Percentiles rank a stretch among this genome's conserved stretches.
These are phyloP conservation scores for Trichoderma sp. DNA, from an alignment of 2,329 filamentous ascomycete species.

Conservation along the genomic window DNA sequence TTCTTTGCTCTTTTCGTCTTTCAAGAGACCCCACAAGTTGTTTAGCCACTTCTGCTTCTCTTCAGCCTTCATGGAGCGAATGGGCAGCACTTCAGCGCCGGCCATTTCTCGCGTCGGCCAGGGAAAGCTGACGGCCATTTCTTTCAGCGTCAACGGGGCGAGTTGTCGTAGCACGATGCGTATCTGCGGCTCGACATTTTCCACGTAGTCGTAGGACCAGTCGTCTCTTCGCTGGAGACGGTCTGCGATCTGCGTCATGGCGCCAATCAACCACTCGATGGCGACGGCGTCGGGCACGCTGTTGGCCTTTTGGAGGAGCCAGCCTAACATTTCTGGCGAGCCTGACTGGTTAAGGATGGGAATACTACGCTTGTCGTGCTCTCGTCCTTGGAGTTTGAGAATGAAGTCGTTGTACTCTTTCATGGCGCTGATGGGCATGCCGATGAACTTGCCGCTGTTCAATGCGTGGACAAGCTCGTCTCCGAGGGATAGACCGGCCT, in stretches of 20 bases:
- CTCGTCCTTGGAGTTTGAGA: conserved; percentile 41
- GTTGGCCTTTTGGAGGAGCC: conserved; percentile 41
- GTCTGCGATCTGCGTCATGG: conserved; percentile 41
- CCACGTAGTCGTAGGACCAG: conserved; percentile 39
- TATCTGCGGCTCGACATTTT: conserved; percentile 40
- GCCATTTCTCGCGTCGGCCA: conserved; percentile 45
- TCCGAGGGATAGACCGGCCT: conserved; percentile 42
- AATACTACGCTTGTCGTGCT: conserved; percentile 44
- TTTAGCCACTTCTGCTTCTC: conserved; percentile 44
- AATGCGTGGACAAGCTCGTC: conserved; percentile 44
- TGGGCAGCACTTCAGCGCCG: conserved; percentile 42
- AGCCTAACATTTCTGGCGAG: conserved; percentile 41
- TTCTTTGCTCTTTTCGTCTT: conserved; percentile 33
- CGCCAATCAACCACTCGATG: conserved; percentile 42
- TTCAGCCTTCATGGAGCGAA: conserved; percentile 43
- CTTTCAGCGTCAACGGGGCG: conserved; percentile 37
- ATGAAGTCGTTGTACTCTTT: conserved; percentile 44
- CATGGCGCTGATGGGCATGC: conserved; percentile 39
- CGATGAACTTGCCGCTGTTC: conserved; percentile 38
- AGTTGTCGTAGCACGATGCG: conserved; percentile 42
- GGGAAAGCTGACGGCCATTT: conserved; percentile 45
- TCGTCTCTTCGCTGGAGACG: conserved; percentile 39
- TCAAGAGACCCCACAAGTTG: conserved; percentile 38
- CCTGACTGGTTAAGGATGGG: conserved; percentile 44
- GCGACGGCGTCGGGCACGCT: conserved; percentile 41